Conservation (phyloP, 176 grass and related monocot genomes). For the Aegilops speltoides region DNA sequence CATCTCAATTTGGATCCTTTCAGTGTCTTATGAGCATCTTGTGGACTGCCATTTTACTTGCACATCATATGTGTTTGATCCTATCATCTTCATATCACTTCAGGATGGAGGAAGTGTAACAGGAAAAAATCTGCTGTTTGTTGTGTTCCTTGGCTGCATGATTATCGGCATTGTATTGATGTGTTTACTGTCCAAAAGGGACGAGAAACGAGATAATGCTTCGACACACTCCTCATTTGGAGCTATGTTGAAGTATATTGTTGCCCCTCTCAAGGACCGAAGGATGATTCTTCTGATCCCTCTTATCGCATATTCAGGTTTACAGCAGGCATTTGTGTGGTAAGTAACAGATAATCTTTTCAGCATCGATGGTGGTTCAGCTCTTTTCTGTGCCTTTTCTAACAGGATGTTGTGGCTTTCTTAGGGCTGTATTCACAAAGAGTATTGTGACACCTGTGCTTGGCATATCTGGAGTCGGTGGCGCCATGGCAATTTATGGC, state of each 20-base stretch:
- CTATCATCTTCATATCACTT: constrained; percentile 27
- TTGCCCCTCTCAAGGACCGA: constrained; percentile 72
- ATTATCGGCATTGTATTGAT: constrained; percentile 83
- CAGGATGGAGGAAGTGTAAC: constrained; percentile 70
- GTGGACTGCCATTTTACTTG: neutral
- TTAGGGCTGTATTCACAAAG: constrained; percentile 94
- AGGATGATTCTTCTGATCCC: constrained; percentile 89
- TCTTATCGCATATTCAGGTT: constrained; percentile 87
- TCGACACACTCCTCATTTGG: constrained; percentile 50
- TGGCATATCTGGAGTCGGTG: constrained; percentile 93
- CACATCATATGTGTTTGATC: constrained; percentile 16
- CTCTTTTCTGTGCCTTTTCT: constrained; percentile 19
- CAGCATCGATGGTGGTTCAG: constrained; percentile 8
- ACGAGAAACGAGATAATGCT: constrained; percentile 51
- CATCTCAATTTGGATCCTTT: neutral
- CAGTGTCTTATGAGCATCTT: neutral
- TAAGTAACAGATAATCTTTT: constrained; percentile 33
- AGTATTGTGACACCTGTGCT: constrained; percentile 91
- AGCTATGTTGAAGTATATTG: constrained; percentile 66
- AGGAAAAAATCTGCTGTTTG: constrained; percentile 82
- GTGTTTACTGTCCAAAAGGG: constrained; percentile 88
- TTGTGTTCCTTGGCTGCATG: constrained; percentile 89
- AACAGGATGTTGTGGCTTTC: neutral
- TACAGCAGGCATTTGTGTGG: constrained; percentile 99
- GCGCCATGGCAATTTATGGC: constrained; percentile 95